phyloP scores from a whole-genome alignment of 805 yeast genomes.

The Metschnikowia kunwiensis region DNA sequence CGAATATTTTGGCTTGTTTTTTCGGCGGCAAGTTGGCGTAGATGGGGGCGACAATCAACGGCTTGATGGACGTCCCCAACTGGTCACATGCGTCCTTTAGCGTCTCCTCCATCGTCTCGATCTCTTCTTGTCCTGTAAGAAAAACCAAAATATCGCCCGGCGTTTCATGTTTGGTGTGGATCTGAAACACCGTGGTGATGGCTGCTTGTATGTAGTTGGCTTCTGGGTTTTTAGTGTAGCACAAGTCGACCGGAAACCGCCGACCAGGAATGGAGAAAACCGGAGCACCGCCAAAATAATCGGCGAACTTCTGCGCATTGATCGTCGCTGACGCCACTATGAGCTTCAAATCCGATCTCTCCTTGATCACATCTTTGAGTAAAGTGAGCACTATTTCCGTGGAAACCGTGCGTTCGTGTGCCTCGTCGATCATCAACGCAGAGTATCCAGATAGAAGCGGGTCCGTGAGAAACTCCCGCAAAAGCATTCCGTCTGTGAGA shows the following conservation, averaged over 20 bases:
- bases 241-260: conserved; percentile 85
- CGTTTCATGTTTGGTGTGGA: conserved; percentile 63
- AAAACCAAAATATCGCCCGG: conserved; percentile 88
- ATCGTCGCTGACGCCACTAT: conserved; percentile 93
- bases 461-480: conserved; percentile 79
- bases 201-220: conserved; percentile 90
- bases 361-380: conserved; percentile 61
- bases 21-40: conserved; percentile 91
- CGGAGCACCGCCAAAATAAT: conserved; percentile 79
- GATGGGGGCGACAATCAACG: conserved; percentile 75
- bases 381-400: conserved; percentile 82
- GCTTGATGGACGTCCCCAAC: conserved; percentile 58
- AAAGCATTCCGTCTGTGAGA: conserved; percentile 93
- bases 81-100: conserved; percentile 61
- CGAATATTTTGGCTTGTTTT: conserved; percentile 75
- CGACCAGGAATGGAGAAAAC: conserved; percentile 89
- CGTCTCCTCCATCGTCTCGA: conserved; percentile 75
- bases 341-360: conserved; percentile 68
- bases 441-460: conserved; percentile 67
- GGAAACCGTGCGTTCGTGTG: conserved; percentile 93
- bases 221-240: conserved; percentile 82
- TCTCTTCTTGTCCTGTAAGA: conserved; percentile 95
- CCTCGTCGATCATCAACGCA: conserved; percentile 92
- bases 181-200: conserved; percentile 79
- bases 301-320: conserved; percentile 83